Evolutionary conservation across 805 yeast species (phyloP), one percentile per base, ranked within the genome.

Genomic region (Candida insectorum): DNA sequence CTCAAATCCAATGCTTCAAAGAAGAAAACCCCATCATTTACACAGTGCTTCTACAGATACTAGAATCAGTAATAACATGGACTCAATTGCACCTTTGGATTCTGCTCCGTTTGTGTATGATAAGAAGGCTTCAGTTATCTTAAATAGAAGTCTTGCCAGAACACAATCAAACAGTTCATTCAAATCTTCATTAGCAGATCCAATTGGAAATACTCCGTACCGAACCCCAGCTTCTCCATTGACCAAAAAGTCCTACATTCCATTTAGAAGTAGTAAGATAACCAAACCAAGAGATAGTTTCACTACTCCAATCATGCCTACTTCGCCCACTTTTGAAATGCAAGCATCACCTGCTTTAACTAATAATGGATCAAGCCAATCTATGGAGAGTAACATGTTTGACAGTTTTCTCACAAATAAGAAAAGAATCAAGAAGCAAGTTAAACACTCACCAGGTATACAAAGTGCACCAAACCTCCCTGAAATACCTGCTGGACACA

Each of bases 41-140:
- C 75, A 73, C 41, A 65, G 63, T 41, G 69, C 70, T 2, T 81
- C 91, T 1, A 64, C 71, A 24, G 94, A 82, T 40, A 82, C 91
- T 0, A 69, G 66, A 32, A 15, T 32, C 12, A 75, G 81, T 28
- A 65, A 49, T 25, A 63, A 69, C 3, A 54, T 56, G 30, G 69
- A 69, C 16, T 61, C 65, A 16, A 55, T 69, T 4, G 65, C 70
- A 14, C 75, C 78, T n/a, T 68, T 70, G 42, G 88, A 81, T 41
- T 75, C 83, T 2, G 88, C 81, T 1, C 89, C 93, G 0, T 84
- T 79, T 48, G 71, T 84, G 0, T 84, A 84, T 50, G 94, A 84
- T 51, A 81, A 80, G 54, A 83, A 82, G 53, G 93, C 83, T 2
- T 77, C 86, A 18, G 73, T 77, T n/a, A 81, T 84, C 30, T 63